phyloP scores from a whole-genome alignment of 139 green algal genomes.

The Picochlorum sp. region DNA sequence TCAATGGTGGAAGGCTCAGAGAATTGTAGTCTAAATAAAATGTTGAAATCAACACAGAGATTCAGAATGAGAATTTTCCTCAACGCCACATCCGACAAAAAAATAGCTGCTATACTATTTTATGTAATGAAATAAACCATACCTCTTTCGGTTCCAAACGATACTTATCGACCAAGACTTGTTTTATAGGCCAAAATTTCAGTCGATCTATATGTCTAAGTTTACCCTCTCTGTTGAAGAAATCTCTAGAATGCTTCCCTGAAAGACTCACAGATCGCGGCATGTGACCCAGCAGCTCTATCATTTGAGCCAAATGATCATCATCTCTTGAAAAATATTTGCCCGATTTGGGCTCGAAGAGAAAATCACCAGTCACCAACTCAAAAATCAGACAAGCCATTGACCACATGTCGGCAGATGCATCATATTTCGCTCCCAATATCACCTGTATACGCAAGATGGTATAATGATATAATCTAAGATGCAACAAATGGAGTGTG shows the following conservation, averaged over 20 bases:
- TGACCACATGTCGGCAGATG: conserved; percentile 91
- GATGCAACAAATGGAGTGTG: neutral
- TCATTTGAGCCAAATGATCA: conserved; percentile 96
- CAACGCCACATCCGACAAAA: conserved; percentile 5
- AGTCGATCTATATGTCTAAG: conserved; percentile 85
- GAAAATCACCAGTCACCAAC: conserved; percentile 92
- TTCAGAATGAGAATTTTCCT: conserved; percentile 7
- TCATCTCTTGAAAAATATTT: conserved; percentile 69
- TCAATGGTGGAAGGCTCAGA: conserved; percentile 9
- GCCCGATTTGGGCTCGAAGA: conserved; percentile 81
- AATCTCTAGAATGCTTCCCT: conserved; percentile 74
- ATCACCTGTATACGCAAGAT: conserved; percentile 51
- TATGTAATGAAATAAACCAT: neutral
- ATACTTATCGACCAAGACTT: conserved; percentile 92
- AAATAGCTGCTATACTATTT: neutral
- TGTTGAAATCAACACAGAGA: conserved; percentile 3
- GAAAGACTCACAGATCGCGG: conserved; percentile 57
- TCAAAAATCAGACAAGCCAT: conserved; percentile 97
- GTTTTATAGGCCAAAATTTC: conserved; percentile 81
- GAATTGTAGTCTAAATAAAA: conserved; percentile 20
- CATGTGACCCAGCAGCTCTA: conserved; percentile 86
- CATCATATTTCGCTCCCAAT: conserved; percentile 75
- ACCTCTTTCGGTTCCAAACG: conserved; percentile 70
- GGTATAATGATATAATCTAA: neutral
- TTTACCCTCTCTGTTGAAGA: conserved; percentile 83